Percentiles rank a stretch among this genome's conserved stretches.
Conservation (phyloP, 2,329 filamentous ascomycete genomes). For the Ophiosphaerella korrae region DNA sequence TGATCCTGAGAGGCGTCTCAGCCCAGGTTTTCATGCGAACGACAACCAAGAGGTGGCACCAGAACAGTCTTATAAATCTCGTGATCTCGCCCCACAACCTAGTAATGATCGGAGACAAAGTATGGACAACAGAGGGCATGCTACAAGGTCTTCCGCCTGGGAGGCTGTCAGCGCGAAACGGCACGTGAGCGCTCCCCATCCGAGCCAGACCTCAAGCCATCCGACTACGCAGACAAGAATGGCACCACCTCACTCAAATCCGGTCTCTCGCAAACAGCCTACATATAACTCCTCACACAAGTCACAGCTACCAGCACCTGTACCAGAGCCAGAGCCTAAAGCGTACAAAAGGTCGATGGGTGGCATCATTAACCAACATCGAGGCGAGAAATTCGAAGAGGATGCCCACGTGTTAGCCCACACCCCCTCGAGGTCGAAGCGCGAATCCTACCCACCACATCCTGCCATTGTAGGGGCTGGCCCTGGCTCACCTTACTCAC, state of each 20-base stretch:
- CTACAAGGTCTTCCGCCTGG: slow-evolving; percentile 25
- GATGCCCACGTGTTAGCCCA: slow-evolving; percentile 38
- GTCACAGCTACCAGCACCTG: slow-evolving; percentile 33
- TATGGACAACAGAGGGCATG: slow-evolving; percentile 19
- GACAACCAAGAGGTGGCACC: slow-evolving; percentile 13
- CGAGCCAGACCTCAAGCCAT: slow-evolving; percentile 15
- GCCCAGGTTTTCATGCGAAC: slow-evolving; percentile 35
- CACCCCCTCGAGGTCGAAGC: slow-evolving; percentile 28
- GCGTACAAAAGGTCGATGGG: slow-evolving; percentile 37
- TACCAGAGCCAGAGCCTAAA: slow-evolving; percentile 23
- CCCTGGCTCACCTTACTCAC: slow-evolving; percentile 39
- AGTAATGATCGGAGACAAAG: slow-evolving; percentile 29
- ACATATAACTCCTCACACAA: slow-evolving; percentile 43
- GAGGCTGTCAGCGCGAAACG: slow-evolving; percentile 27
- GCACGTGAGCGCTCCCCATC: slow-evolving; percentile 36
- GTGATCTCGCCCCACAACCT: slow-evolving; percentile 9
- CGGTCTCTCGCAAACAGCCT: slow-evolving; percentile 28
- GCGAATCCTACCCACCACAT: slow-evolving; percentile 42
- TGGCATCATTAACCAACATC: slow-evolving; percentile 41
- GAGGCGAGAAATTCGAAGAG: slow-evolving; percentile 31
- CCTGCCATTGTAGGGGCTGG: slow-evolving; percentile 45
- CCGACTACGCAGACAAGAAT: slow-evolving; percentile 18
- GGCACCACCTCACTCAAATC: slow-evolving; percentile 28
- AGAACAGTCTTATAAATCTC: slow-evolving; percentile 12
- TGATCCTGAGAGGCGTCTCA: slow-evolving; percentile 20